Base-by-base conservation (phyloP, 345 rosid genomes). In the Eutrema japonicum region DNA sequence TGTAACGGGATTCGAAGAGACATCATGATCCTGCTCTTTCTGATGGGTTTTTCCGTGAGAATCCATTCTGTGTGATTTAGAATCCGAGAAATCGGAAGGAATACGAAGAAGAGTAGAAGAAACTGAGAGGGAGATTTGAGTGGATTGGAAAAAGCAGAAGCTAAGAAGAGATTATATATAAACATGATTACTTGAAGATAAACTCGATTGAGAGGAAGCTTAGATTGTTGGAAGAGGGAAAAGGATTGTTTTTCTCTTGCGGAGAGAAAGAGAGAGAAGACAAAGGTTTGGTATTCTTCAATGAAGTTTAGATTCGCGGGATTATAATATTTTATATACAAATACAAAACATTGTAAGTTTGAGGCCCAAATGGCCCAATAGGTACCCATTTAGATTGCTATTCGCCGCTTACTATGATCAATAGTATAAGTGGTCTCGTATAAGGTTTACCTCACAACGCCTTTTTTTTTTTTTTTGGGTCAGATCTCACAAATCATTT, bases 241-340 rank as follows among this genome's bases (percentile, higher is more conserved):
- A 87, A 82, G 98, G 86, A 89, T 88, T 78, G 87, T 82, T 83
- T 30, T 3, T 32, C 30, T 70, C 33, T 49, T 58, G 53, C 73
- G 60, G 58, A 18, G 75, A 76, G 70, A 69, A 55, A 36, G 47
- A 61, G 53, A 56, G 55, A 53, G 22, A 32, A 74, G 82, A 70
- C 74, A 73, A 32, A 80, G 82, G 89, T 84, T 88, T 83, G 89
- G 93, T 84, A 77, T 86, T 78, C 88, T 88, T 86, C 70, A 32
- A 64, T 51, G 71, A 10, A 50, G 62, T 50, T 38, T 64, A 72
- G 89, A 81, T 78, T 84, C 90, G 87, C 88, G 91, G 92, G 87
- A 11, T 3, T 8, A 36, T 32, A 38, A 26, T 42, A 13, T 36
- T 37, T 56, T 36, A 10, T 41, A 27, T 64, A 45, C 12, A 40